Evolutionary conservation across 2,329 filamentous ascomycete species (phyloP), one percentile per base, ranked within the genome.

Genomic region (Meredithiella fracta): DNA sequence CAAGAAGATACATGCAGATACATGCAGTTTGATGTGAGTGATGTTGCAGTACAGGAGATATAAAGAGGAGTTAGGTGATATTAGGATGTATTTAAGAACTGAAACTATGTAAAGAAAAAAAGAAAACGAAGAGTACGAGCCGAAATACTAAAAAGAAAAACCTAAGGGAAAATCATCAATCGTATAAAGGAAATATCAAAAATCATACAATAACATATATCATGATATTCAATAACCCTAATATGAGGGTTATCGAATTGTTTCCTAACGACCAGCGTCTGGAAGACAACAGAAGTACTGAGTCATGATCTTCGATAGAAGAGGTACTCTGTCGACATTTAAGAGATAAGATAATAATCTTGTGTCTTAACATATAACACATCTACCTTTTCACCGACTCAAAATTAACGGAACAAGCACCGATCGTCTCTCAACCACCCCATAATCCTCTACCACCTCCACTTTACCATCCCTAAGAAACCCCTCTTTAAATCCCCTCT

Each of bases 321-420:
- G n/a, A n/a, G n/a, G n/a, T n/a, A n/a, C n/a, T n/a, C n/a, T n/a
- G n/a, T n/a, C n/a, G n/a, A n/a, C n/a, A n/a, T n/a, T 34, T 34
- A 34, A 5, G 29, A 34, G 11, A 34, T 11, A 34, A 34, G 29
- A 34, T 34, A 34, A 34, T 5, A 34, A 34, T 34, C 29, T 34
- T 34, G 5, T 5, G 29, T 11, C 29, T 11, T 34, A 11, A 34
- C 5, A 5, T 34, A 5, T 34, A 5, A 34, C 29, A 5, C 29
- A 34, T 11, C 29, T 5, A 34, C 29, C 5, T 5, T 34, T 69
- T 51, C 65, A 63, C 50, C 73, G 70, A 64, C 73, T 78, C 57
- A 82, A 79, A 65, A 82, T 76, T 63, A 83, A 67, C 59, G 79
- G 79, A 59, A 83, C 79, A 62, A 79, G 62, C 17, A 71, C 70